Percentiles rank a stretch among this genome's conserved stretches.
Conservation (phyloP, 2,329 filamentous ascomycete genomes). For the Phialophora macrospora region DNA sequence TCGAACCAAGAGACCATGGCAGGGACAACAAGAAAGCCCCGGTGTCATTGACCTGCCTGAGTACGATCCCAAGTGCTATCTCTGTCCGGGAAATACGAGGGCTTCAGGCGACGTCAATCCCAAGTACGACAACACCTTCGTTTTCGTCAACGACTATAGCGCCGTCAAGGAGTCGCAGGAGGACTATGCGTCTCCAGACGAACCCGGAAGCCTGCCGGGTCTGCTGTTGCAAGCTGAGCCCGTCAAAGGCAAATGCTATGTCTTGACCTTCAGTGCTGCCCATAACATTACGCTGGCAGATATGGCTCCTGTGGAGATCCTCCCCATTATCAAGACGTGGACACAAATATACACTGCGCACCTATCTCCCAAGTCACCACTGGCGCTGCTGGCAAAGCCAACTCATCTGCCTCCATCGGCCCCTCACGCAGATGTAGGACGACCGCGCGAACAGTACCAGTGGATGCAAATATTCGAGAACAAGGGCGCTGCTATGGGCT, state of each 20-base stretch:
- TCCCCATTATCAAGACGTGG: constrained; percentile 88
- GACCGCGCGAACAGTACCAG: constrained; percentile 76
- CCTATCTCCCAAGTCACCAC: constrained; percentile 71
- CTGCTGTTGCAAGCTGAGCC: constrained; percentile 80
- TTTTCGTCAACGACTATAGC: constrained; percentile 97
- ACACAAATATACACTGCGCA: constrained; percentile 85
- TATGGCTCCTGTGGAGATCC: constrained; percentile 74
- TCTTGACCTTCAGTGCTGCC: constrained; percentile 88
- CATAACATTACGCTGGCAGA: constrained; percentile 94
- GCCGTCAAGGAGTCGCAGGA: constrained; percentile 93
- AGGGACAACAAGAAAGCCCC: constrained; percentile 78
- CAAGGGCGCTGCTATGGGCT: constrained; percentile 97
- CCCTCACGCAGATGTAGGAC: constrained; percentile 51
- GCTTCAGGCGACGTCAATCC: constrained; percentile 88
- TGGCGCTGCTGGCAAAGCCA: constrained; percentile 56
- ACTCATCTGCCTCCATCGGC: constrained; percentile 55
- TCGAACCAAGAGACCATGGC: constrained; percentile 95
- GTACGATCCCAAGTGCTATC: constrained; percentile 91
- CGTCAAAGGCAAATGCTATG: constrained; percentile 95
- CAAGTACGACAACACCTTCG: constrained; percentile 82
- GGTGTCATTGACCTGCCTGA: constrained; percentile 71
- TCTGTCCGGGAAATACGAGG: constrained; percentile 88
- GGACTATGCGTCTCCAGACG: constrained; percentile 62
- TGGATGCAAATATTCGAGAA: constrained; percentile 99
- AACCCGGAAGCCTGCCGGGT: constrained; percentile 65